phyloP scores from a whole-genome alignment of 345 rosid genomes.

The Moricandia moricandioides region DNA sequence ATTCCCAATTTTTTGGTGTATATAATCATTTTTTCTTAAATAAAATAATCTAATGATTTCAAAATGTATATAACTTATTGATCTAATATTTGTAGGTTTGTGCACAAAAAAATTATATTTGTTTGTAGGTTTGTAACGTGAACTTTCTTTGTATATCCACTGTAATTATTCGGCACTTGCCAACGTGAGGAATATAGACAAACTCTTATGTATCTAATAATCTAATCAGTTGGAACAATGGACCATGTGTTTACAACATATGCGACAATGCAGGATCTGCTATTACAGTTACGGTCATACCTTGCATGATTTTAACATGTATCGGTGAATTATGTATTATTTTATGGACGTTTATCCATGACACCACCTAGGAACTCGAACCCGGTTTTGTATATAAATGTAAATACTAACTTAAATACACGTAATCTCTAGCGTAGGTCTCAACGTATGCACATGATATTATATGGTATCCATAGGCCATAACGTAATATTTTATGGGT shows the following conservation, averaged over 20 bases:
- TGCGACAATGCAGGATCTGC: constrained; percentile 31
- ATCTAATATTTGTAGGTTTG: neutral
- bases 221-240: constrained; percentile 22
- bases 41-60: neutral
- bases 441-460: constrained; percentile 1
- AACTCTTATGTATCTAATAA: constrained; percentile 3
- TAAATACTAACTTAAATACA: neutral
- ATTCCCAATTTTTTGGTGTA: neutral
- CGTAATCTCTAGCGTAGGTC: constrained; percentile 17
- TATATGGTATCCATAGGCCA: neutral
- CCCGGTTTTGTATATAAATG: neutral
- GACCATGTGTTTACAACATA: constrained; percentile 37
- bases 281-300: constrained; percentile 23
- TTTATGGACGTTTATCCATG: constrained; percentile 1
- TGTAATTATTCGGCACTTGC: too few relatives aligned
- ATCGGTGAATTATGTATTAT: constrained; percentile 22
- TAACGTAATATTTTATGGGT: constrained; percentile 20
- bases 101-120: too few relatives aligned
- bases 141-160: neutral
- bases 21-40: neutral
- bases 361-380: constrained; percentile 29
- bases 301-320: neutral
- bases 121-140: neutral
- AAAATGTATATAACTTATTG: neutral
- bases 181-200: constrained; percentile 23